These are phyloP conservation scores for Gossypium aridum DNA, from an alignment of 441 rosid genomes.

Conservation along the genomic window DNA sequence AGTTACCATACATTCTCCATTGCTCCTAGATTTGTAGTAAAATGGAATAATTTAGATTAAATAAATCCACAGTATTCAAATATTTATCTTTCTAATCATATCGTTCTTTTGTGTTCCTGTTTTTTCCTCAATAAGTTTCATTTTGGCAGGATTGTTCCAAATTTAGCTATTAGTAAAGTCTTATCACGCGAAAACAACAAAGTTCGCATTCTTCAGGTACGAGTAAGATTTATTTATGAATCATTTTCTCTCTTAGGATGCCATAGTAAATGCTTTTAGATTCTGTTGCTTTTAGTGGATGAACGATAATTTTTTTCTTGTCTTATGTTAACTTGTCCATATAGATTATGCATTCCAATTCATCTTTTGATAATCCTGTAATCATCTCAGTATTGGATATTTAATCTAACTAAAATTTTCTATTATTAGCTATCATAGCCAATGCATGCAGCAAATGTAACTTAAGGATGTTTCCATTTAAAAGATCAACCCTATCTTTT, in stretches of 20 bases:
- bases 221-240: conserved; percentile 7
- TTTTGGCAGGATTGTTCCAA: conserved; percentile 82
- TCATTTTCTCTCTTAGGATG: background rate
- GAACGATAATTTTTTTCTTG: background rate
- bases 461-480: background rate
- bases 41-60: background rate
- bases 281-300: background rate
- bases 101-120: background rate
- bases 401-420: background rate
- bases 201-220: conserved; percentile 93
- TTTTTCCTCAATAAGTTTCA: conserved; percentile 4
- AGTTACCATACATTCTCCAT: background rate
- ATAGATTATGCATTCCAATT: background rate
- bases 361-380: background rate
- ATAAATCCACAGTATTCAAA: background rate
- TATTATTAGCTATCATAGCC: too few relatives aligned
- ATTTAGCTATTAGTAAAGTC: conserved; percentile 89
- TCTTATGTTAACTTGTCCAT: background rate
- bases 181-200: conserved; percentile 83
- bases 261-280: background rate
- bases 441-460: too few relatives aligned
- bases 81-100: conserved; percentile 1
- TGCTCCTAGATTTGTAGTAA: background rate
- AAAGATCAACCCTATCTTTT: background rate
- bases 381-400: background rate